These are phyloP conservation scores for Martensiomyces pterosporus DNA, from an alignment of 192 early-diverging fungal genomes.

Conservation along the genomic window DNA sequence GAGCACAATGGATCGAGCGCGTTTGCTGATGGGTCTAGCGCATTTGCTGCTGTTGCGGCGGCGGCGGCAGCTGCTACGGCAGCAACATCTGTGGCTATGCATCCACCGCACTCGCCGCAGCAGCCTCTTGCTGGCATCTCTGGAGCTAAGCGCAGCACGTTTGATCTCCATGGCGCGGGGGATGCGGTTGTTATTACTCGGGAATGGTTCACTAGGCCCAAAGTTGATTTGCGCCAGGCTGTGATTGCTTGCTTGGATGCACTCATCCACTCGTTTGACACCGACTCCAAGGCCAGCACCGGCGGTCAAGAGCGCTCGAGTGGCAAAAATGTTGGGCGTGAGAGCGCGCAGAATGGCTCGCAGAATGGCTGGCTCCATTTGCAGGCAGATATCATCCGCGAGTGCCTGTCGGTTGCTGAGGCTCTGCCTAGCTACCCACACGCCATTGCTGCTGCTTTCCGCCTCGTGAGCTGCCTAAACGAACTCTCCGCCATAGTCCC, in stretches of 20 bases:
- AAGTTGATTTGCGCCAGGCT: constrained; percentile 9
- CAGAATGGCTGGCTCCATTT: constrained; percentile 27
- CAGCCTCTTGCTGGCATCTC: constrained; percentile 7
- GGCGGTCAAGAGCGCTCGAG: background rate
- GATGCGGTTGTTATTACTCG: constrained; percentile 4
- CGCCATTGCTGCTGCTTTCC: constrained; percentile 30
- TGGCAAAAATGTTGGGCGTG: too few relatives aligned
- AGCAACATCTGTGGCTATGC: constrained; percentile 6
- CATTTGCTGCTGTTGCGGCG: constrained; percentile 36
- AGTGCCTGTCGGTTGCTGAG: constrained; percentile 38
- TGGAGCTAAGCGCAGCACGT: constrained; percentile 1
- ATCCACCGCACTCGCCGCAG: constrained; percentile 1
- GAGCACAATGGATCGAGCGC: constrained; percentile 28
- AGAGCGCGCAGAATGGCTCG: too few relatives aligned
- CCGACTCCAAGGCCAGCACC: background rate
- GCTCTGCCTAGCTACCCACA: constrained; percentile 43
- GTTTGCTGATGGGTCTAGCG: constrained; percentile 34
- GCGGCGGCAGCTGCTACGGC: constrained; percentile 27
- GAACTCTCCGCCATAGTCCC: constrained; percentile 10
- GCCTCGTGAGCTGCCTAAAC: constrained; percentile 32
- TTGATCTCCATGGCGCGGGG: constrained; percentile 3
- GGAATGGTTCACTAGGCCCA: constrained; percentile 21
- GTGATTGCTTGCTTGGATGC: constrained; percentile 34
- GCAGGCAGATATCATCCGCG: constrained; percentile 38
- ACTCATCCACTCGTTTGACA: constrained; percentile 17